Conservation (phyloP, 345 rosid genomes). For the Turnera subulata region DNA sequence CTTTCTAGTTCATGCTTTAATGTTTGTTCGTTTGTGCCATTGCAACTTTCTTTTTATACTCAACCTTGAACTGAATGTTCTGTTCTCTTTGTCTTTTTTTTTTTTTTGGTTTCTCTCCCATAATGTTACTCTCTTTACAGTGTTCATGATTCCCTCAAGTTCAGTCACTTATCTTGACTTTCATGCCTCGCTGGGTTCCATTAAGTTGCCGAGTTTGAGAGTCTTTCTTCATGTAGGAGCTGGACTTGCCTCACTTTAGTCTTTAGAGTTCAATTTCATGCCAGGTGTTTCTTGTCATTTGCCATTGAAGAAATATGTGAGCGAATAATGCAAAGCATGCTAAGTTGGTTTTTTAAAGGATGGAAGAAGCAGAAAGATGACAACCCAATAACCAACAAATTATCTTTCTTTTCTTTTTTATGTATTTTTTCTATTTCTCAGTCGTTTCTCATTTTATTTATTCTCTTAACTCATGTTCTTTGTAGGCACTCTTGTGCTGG, state of each 20-base stretch:
- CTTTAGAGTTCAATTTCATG: not conserved
- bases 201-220: not conserved
- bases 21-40: not conserved
- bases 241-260: not conserved
- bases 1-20: not conserved
- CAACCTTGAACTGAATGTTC: not conserved
- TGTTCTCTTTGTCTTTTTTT: too few species aligned
- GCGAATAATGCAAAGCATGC: not conserved
- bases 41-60: not conserved
- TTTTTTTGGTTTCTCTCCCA: too few species aligned
- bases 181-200: too few species aligned
- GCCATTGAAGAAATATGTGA: conserved; percentile 1
- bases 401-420: conserved; percentile 4
- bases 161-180: too few species aligned
- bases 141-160: too few species aligned
- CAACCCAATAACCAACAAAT: too few species aligned
- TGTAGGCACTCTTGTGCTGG: not conserved
- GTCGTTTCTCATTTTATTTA: not conserved
- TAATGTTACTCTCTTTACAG: too few species aligned
- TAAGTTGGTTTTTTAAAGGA: not conserved
- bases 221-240: not conserved
- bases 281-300: not conserved
- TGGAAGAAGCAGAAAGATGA: not conserved
- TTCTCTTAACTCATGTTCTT: not conserved
- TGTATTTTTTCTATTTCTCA: not conserved